Evolutionary conservation across 1,284 basidiomycete species (phyloP), one percentile per base, ranked within the genome.

Genomic region (Austroboletus novae-zelandiae): DNA sequence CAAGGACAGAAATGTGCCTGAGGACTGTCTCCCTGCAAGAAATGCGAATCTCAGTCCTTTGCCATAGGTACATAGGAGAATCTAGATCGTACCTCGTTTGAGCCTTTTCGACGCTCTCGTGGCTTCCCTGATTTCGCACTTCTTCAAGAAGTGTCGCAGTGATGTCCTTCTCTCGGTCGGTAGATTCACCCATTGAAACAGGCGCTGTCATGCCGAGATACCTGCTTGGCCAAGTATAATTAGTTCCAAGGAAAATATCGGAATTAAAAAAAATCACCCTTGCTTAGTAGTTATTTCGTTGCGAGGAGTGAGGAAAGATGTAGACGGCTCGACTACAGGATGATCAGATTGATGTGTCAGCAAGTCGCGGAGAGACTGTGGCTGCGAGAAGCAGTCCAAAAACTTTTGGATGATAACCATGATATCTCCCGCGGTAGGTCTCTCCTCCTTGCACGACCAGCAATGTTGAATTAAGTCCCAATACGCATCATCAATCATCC

Each of bases 51-150:
- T 30, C 6, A 14, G 39, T 43, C 50, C 14, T 40, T 52, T 45
- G 50, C 46, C 47, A 54, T 36, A 36, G 15, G 11, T 36, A 32
- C 41, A 50, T 32, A 29, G 45, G 40, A 42, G 49, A 58, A 49
- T 50, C 43, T 48, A 45, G 51, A 58, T 61, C 65, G 41, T 47
- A 72, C 95, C 96, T 87, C 55, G 84, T 86, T 69, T 87, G 84
- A 30, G 91, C 81, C 70, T 98, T 94, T 51, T 94, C 89, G 57
- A 94, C 88, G 41, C 79, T 86, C 72, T 98, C 96, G 70, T 98
- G 97, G 13, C 88, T 89, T 53, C 89, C 88, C 65, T 97, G 88
- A 48, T 81, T 76, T 60, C 86, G 80, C 14, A 99, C 80, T 71
- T 99, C 96, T 48, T 91, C 86, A 86, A 93, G 89, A 57, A 95